phyloP scores from a whole-genome alignment of 805 yeast species.

The Saccharomycopsis sp. region DNA sequence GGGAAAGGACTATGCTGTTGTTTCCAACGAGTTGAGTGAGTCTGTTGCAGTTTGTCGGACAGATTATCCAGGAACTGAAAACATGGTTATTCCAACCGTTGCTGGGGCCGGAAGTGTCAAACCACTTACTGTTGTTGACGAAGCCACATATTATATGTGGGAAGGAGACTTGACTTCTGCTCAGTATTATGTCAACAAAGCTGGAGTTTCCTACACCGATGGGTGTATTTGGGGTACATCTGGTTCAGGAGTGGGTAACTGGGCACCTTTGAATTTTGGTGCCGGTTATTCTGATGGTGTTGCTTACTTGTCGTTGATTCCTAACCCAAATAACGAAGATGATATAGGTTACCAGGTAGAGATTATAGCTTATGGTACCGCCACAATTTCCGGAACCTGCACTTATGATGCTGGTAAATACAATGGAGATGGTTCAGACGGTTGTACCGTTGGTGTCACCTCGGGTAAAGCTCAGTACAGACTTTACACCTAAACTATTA shows the following conservation, averaged over 20 bases:
- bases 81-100: slow-evolving; percentile 69
- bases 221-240: slow-evolving; percentile 69
- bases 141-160: slow-evolving; percentile 55
- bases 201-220: slow-evolving; percentile 61
- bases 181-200: slow-evolving; percentile 71
- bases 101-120: slow-evolving; percentile 40
- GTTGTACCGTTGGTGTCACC: slow-evolving; percentile 91
- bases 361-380: slow-evolving; percentile 67
- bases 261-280: slow-evolving; percentile 87
- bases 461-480: slow-evolving; percentile 71
- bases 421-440: slow-evolving; percentile 62
- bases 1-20: slow-evolving; percentile 52
- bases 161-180: slow-evolving; percentile 57
- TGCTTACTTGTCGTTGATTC: slow-evolving; percentile 83
- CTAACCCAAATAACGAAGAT: slow-evolving; percentile 81
- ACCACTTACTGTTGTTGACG: slow-evolving; percentile 55
- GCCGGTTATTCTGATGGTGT: slow-evolving; percentile 69
- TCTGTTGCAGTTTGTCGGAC: slow-evolving; percentile 68
- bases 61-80: slow-evolving; percentile 78
- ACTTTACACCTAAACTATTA: slow-evolving; percentile 4
- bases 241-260: slow-evolving; percentile 61
- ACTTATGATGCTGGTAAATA: slow-evolving; percentile 71
- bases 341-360: slow-evolving; percentile 69
- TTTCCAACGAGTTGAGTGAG: slow-evolving; percentile 40
- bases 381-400: slow-evolving; percentile 67